These are phyloP conservation scores for Neocatenulostroma microsporum DNA, from an alignment of 2,329 filamentous ascomycete species.

Conservation along the genomic window DNA sequence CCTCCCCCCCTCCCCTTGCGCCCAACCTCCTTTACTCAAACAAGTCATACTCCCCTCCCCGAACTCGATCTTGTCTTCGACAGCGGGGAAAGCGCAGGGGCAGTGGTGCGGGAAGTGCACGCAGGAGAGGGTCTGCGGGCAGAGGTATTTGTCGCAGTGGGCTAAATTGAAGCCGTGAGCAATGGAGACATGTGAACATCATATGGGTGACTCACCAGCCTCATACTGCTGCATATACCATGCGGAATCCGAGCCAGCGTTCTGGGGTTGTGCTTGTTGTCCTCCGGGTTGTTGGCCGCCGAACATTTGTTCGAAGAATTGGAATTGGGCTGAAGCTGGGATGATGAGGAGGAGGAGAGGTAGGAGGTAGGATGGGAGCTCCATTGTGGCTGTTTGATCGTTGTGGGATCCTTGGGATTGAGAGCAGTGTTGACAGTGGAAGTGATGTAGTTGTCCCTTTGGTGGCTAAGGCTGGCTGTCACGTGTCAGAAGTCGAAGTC, in stretches of 20 bases:
- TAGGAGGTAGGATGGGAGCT: constrained; percentile 26
- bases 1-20: constrained; percentile 59
- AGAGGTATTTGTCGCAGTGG: constrained; percentile 88
- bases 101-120: constrained; percentile 97
- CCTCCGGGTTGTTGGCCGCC: constrained; percentile 50
- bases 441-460: constrained; percentile 1
- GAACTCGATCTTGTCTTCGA: constrained; percentile 62
- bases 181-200: too few relatives aligned
- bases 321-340: constrained; percentile 68
- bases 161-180: constrained; percentile 49
- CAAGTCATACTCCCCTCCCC: constrained; percentile 66
- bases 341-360: constrained; percentile 53
- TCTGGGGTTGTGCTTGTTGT: constrained; percentile 62
- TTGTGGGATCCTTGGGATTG: too few relatives aligned
- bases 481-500: not conserved
- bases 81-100: constrained; percentile 68
- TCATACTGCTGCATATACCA: constrained; percentile 70
- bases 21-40: constrained; percentile 67
- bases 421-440: too few relatives aligned
- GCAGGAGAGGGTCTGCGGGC: constrained; percentile 87
- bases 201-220: constrained; percentile 47
- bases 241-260: constrained; percentile 73
- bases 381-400: constrained; percentile 26
- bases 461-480: not conserved
- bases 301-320: constrained; percentile 99